Conservation (phyloP, 2,329 filamentous ascomycete genomes). For the Beauveria asiatica region DNA sequence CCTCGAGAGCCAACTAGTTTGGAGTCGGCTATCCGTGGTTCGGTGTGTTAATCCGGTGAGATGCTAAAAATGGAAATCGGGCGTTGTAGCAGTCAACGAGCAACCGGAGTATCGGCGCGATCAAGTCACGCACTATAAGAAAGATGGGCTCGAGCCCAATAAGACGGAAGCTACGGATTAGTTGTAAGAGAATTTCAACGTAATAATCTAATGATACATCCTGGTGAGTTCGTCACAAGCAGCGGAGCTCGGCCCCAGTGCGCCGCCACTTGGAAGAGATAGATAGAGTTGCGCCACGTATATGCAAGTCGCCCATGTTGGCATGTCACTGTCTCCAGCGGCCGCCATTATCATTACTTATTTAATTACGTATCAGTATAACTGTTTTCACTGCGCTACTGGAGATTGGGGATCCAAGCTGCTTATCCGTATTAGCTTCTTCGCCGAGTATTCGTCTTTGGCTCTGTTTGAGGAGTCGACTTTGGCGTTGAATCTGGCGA, state of each 20-base stretch:
- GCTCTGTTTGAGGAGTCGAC: too few relatives aligned
- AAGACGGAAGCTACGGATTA: too few relatives aligned
- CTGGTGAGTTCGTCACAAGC: background rate
- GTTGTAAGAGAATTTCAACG: too few relatives aligned
- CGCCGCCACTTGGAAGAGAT: background rate
- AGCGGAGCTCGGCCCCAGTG: background rate
- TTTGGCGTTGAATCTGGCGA: too few relatives aligned
- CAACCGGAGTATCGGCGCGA: background rate
- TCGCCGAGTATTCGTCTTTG: background rate
- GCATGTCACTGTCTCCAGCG: background rate
- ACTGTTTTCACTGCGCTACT: background rate
- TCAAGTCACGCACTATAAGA: too few relatives aligned
- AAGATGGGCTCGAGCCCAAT: too few relatives aligned
- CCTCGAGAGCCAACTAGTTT: background rate
- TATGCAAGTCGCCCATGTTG: background rate
- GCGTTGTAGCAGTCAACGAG: background rate
- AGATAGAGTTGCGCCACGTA: slow-evolving; percentile 6
- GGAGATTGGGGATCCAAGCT: background rate
- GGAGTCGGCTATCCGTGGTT: background rate
- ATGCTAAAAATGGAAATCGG: background rate
- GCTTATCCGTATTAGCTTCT: background rate
- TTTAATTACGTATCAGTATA: background rate
- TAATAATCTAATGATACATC: too few relatives aligned
- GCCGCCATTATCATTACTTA: background rate
- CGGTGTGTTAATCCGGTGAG: background rate